Evolutionary conservation across 2,329 filamentous ascomycete species (phyloP).

Genomic region (Blastomyces gilchristii): DNA sequence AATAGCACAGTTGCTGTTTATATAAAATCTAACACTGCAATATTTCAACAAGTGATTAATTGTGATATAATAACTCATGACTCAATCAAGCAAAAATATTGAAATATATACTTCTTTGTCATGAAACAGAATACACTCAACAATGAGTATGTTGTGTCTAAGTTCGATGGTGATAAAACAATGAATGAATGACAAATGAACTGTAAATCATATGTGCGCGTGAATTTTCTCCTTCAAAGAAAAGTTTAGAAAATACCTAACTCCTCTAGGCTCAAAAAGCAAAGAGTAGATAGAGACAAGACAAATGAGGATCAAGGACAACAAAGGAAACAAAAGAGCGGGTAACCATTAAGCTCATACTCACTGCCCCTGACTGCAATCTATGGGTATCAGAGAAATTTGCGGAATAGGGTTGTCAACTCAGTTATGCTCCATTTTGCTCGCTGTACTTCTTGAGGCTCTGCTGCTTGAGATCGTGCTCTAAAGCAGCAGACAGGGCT

Average conservation of each 20-base stretch:
- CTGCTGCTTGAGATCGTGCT: conserved; percentile 28
- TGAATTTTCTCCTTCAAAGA: not conserved
- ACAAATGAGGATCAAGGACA: no score
- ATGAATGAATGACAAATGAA: not conserved
- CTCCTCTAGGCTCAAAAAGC: not conserved
- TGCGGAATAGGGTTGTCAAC: not conserved
- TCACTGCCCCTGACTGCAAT: not conserved
- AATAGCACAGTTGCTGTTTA: not conserved
- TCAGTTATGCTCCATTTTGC: not conserved
- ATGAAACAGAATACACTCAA: not conserved
- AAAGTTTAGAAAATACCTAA: not conserved
- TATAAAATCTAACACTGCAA: not conserved
- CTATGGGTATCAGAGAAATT: not conserved
- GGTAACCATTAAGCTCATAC: not conserved
- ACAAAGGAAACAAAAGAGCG: not conserved
- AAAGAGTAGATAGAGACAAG: not conserved
- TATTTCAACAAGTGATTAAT: not conserved
- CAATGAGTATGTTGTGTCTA: not conserved
- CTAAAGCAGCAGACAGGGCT: conserved; percentile 29
- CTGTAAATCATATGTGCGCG: not conserved
- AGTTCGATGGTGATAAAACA: not conserved
- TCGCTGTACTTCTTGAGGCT: conserved; percentile 12
- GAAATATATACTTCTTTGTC: not conserved
- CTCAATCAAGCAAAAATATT: not conserved
- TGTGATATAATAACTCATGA: not conserved